Conservation (phyloP, 805 yeast genomes). For the Blastobotrys peoriensis region DNA sequence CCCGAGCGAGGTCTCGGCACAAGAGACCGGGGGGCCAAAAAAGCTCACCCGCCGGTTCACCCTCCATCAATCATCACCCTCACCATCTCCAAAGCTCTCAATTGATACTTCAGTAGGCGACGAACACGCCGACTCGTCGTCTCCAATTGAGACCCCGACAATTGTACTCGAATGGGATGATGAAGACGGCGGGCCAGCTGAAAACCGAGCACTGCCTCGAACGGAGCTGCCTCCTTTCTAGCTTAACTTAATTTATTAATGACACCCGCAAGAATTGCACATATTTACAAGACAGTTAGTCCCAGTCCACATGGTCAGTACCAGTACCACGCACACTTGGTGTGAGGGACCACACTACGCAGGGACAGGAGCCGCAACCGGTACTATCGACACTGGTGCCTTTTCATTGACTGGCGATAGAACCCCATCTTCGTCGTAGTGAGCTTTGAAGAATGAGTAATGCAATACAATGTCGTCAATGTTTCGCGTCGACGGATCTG, state of each 20-base stretch:
- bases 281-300: no score
- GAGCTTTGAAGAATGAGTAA: constrained; percentile 73
- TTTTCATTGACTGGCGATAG: constrained; percentile 19
- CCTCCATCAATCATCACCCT: constrained; percentile 9
- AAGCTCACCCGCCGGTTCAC: constrained; percentile 9
- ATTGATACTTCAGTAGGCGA: constrained; percentile 4
- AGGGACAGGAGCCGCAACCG: not conserved
- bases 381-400: constrained; percentile 5
- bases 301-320: no score
- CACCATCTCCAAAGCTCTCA: constrained; percentile 6
- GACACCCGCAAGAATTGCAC: no score
- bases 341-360: no score
- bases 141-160: constrained; percentile 17
- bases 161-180: constrained; percentile 23
- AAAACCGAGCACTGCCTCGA: constrained; percentile 1
- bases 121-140: constrained; percentile 4
- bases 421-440: constrained; percentile 23
- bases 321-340: no score
- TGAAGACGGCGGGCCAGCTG: constrained; percentile 9
- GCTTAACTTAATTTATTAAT: not conserved
- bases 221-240: constrained; percentile 18
- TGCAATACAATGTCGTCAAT: constrained; percentile 85
- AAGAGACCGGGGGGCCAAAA: not conserved
- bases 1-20: not conserved
- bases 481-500: constrained; percentile 87